These are phyloP conservation scores for Lasiodiplodia theobromae DNA, from an alignment of 2,329 filamentous ascomycete species.

Conservation along the genomic window DNA sequence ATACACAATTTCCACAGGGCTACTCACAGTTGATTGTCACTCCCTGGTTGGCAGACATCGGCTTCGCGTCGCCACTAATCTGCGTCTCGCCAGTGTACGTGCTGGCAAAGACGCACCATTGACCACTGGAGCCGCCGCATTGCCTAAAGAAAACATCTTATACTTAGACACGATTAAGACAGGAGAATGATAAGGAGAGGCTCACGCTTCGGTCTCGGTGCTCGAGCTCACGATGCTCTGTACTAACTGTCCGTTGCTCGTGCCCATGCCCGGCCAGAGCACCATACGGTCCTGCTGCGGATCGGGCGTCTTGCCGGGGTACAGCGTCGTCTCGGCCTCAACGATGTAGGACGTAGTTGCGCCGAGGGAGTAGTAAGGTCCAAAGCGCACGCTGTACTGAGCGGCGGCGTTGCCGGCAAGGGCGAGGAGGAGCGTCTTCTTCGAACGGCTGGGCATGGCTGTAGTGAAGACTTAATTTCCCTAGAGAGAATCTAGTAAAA, in stretches of 20 bases:
- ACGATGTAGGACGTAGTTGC: slow-evolving; percentile 51
- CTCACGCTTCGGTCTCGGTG: neutral
- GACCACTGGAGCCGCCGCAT: slow-evolving; percentile 25
- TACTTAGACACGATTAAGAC: neutral
- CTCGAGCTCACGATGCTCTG: slow-evolving; percentile 50
- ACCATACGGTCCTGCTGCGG: slow-evolving; percentile 47
- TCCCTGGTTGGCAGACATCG: slow-evolving; percentile 36
- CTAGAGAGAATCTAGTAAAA: neutral
- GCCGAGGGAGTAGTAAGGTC: slow-evolving; percentile 45
- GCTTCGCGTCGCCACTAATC: slow-evolving; percentile 43
- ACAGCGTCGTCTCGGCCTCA: slow-evolving; percentile 54
- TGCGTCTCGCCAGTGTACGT: slow-evolving; percentile 43
- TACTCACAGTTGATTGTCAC: slow-evolving; percentile 50
- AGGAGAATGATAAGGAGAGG: too few species aligned
- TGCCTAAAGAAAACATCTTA: neutral
- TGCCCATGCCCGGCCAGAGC: slow-evolving; percentile 61
- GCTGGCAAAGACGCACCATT: slow-evolving; percentile 53
- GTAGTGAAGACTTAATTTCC: neutral
- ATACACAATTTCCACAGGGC: too few species aligned
- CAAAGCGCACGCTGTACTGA: slow-evolving; percentile 33
- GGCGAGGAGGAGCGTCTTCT: slow-evolving; percentile 31
- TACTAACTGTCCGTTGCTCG: slow-evolving; percentile 57
- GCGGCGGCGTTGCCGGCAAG: slow-evolving; percentile 33
- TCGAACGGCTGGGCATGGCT: slow-evolving; percentile 21
- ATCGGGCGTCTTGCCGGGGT: slow-evolving; percentile 50